Conservation (phyloP, 2,329 filamentous ascomycete genomes). For the Torrubiella hemipterigena region DNA sequence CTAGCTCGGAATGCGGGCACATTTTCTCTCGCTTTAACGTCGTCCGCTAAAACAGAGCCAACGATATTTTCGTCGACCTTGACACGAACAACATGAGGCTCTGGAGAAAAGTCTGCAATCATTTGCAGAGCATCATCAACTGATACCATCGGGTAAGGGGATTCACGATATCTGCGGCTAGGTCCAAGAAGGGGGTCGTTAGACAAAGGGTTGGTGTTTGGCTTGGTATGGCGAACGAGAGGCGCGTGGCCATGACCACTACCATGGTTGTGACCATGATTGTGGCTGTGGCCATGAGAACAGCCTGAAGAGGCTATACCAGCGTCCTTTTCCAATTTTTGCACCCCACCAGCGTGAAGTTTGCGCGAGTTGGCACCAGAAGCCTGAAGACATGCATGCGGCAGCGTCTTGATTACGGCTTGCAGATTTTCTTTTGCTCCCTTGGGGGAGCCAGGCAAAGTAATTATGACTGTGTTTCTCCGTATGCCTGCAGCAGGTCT, state of each 20-base stretch:
- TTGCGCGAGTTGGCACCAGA: constrained; percentile 69
- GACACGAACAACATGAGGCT: constrained; percentile 40
- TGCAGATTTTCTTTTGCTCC: constrained; percentile 89
- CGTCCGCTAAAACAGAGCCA: constrained; percentile 69
- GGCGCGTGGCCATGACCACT: constrained; percentile 51
- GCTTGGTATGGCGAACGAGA: constrained; percentile 63
- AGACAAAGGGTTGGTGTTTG: constrained; percentile 42
- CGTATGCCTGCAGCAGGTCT: constrained; percentile 82
- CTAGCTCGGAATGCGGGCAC: constrained; percentile 92
- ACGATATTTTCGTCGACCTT: constrained; percentile 56
- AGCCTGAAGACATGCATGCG: constrained; percentile 88
- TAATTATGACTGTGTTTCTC: constrained; percentile 71
- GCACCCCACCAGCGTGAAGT: constrained; percentile 69
- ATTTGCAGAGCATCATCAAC: constrained; percentile 68
- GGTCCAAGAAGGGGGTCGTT: constrained; percentile 50
- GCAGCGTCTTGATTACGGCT: constrained; percentile 76
- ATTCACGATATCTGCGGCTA: constrained; percentile 66
- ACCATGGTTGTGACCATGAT: constrained; percentile 41
- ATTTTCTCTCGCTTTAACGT: constrained; percentile 66
- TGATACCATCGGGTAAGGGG: constrained; percentile 83
- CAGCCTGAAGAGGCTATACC: constrained; percentile 40
- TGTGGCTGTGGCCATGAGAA: constrained; percentile 24
- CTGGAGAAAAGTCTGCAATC: constrained; percentile 63
- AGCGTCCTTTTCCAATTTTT: constrained; percentile 75
- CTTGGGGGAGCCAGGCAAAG: constrained; percentile 88